phyloP scores from a whole-genome alignment of 2,329 filamentous ascomycete species.

The Epichloe gansuensis region DNA sequence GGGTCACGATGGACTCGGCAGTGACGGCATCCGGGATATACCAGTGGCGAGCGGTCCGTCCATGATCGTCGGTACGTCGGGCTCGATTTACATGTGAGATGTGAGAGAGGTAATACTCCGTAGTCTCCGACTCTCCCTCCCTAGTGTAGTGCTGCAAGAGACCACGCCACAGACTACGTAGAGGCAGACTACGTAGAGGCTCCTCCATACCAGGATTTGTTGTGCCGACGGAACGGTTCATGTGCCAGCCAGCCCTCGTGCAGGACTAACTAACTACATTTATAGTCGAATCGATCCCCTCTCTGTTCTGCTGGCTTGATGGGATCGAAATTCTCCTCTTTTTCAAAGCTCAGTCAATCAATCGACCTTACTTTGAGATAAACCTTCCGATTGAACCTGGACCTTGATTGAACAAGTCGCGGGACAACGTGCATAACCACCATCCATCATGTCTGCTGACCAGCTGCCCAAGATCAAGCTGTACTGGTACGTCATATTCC shows the following conservation, averaged over 20 bases:
- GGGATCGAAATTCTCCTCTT: neutral
- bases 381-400: neutral
- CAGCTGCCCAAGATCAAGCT: slow-evolving; percentile 43
- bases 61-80: no score
- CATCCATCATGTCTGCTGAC: neutral
- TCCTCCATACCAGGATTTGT: neutral
- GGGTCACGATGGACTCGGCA: neutral
- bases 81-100: no score
- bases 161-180: no score
- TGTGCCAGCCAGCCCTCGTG: neutral
- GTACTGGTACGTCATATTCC: slow-evolving; percentile 40
- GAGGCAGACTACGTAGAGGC: no score
- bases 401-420: neutral
- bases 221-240: neutral
- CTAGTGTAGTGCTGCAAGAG: no score
- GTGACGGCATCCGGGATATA: neutral
- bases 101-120: no score
- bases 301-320: neutral
- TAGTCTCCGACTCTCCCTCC: no score
- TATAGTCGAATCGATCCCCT: neutral
- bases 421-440: neutral
- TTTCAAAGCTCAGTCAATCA: neutral
- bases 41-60: no score
- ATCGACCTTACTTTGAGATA: neutral
- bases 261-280: neutral